Conservation (phyloP, 306 rosid genomes). For the Citrullus amarus region DNA sequence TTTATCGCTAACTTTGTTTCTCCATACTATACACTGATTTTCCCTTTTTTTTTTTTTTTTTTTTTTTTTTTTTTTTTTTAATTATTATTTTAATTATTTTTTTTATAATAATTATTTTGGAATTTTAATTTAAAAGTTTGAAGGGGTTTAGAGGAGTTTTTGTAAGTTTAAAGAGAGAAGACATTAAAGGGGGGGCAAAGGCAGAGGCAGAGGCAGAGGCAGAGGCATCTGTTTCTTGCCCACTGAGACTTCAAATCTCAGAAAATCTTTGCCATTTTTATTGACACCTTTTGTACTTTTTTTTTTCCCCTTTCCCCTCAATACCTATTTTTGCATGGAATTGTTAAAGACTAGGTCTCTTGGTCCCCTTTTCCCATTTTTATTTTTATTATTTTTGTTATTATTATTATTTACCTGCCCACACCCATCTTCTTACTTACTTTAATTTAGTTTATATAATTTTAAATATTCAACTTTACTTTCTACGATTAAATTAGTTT, state of each 20-base stretch:
- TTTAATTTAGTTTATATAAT: too few relatives aligned
- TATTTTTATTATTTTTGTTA: too few relatives aligned
- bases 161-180: not conserved
- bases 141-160: too few relatives aligned
- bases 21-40: not conserved
- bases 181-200: not conserved
- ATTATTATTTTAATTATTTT: too few relatives aligned
- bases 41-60: too few relatives aligned
- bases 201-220: not conserved
- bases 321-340: constrained; percentile 9
- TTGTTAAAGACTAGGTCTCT: constrained; percentile 7
- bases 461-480: too few relatives aligned
- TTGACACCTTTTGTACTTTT: not conserved
- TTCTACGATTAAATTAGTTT: too few relatives aligned
- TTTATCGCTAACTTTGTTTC: not conserved
- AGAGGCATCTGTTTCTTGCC: constrained; percentile 1
- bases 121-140: too few relatives aligned
- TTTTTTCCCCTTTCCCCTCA: not conserved
- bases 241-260: constrained; percentile 6
- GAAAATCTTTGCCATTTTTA: constrained; percentile 17
- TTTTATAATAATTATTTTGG: too few relatives aligned
- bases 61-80: too few relatives aligned
- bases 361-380: not conserved
- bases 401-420: not conserved
- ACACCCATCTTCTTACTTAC: too few relatives aligned